A percentile compares a stretch with the other conserved stretches of the same genome.
Conservation (phyloP, 345 rosid genomes). For the Orychophragmus violaceus region DNA sequence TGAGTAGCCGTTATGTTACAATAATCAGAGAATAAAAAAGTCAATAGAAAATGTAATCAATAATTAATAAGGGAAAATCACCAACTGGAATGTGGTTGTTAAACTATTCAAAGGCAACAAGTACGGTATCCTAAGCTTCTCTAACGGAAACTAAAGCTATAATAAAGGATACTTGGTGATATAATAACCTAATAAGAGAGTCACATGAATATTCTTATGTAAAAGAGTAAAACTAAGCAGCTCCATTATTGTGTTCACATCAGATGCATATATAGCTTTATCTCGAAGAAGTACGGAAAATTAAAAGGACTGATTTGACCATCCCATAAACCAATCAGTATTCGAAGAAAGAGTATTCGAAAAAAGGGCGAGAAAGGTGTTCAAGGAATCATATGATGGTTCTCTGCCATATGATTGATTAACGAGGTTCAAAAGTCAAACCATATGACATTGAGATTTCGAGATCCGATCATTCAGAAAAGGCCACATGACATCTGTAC, state of each 20-base stretch:
- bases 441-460: conserved; percentile 19
- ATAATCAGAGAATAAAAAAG: conserved; percentile 6
- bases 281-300: conserved; percentile 20
- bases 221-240: conserved; percentile 10
- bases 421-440: conserved; percentile 29
- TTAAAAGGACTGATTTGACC: conserved; percentile 10
- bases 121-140: conserved; percentile 37
- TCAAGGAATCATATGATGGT: conserved; percentile 7
- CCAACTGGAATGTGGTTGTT: conserved; percentile 21
- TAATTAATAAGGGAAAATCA: too few species aligned
- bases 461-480: conserved; percentile 32
- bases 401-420: conserved; percentile 8
- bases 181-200: conserved; percentile 4
- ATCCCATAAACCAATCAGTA: conserved; percentile 5
- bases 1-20: conserved; percentile 8
- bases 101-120: conserved; percentile 11
- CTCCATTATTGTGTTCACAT: conserved; percentile 23
- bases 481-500: conserved; percentile 21
- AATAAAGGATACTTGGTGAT: too few species aligned
- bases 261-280: conserved; percentile 27
- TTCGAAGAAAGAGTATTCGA: too few species aligned
- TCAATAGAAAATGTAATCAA: too few species aligned
- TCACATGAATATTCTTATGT: background rate
- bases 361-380: too few species aligned
- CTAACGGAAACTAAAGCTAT: too few species aligned